phyloP scores from a whole-genome alignment of 176 grass and related monocot species.

The Musa itinerans region DNA sequence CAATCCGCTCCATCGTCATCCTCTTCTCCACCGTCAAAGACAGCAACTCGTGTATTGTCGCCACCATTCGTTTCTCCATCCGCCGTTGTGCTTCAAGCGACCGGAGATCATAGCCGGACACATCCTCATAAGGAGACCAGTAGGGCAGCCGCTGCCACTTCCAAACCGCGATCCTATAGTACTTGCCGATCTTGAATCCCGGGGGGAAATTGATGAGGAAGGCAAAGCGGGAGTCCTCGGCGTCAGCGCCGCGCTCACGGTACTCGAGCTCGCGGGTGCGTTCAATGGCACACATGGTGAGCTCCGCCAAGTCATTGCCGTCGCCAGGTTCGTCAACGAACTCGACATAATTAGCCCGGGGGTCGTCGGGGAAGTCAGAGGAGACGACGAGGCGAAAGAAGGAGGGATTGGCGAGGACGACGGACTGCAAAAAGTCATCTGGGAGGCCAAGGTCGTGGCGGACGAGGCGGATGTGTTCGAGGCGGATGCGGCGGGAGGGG shows the following conservation, averaged over 20 bases:
- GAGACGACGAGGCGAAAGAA: constrained; percentile 59
- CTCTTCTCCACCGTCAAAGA: constrained; percentile 61
- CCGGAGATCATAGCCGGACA: constrained; percentile 70
- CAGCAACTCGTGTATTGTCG: constrained; percentile 67
- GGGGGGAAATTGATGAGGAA: constrained; percentile 74
- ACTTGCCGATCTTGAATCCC: constrained; percentile 96
- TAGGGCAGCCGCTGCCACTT: constrained; percentile 91
- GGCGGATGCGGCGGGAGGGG: constrained; percentile 45
- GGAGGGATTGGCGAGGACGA: constrained; percentile 48
- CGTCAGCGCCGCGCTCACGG: constrained; percentile 37
- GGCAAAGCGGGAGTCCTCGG: constrained; percentile 74
- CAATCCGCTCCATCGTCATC: constrained; percentile 70
- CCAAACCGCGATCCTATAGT: constrained; percentile 72
- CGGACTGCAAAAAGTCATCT: constrained; percentile 66
- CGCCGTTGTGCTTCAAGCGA: constrained; percentile 70
- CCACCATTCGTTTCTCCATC: constrained; percentile 72
- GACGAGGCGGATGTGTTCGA: constrained; percentile 68
- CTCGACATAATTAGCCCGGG: constrained; percentile 55
- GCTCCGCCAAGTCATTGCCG: constrained; percentile 27
- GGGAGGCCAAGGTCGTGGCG: constrained; percentile 61
- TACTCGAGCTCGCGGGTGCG: constrained; percentile 59
- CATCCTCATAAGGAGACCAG: constrained; percentile 71
- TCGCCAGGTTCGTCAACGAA: constrained; percentile 29
- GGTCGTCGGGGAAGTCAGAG: constrained; percentile 13
- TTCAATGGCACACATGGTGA: constrained; percentile 55